Percentiles rank a stretch among this genome's conserved stretches.
phyloP scores from a whole-genome alignment of 352 stramenopile species.

The Phytophthora pseudosyringae region DNA sequence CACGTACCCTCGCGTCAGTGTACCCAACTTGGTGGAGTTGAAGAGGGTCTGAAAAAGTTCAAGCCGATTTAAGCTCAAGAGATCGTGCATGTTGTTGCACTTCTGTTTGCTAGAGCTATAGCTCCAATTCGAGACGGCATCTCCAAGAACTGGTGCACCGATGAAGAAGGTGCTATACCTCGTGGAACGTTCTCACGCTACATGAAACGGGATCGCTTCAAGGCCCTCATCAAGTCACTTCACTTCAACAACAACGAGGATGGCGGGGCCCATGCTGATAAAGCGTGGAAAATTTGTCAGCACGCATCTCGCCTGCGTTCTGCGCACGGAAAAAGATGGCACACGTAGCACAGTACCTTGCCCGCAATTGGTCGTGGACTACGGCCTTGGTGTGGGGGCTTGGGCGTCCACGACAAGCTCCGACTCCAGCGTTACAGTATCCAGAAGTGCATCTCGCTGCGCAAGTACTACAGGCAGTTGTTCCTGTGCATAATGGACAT shows the following conservation, averaged over 20 bases:
- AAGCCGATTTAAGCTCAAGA: slow-evolving; percentile 19
- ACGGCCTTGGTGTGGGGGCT: no score
- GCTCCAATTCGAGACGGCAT: slow-evolving; percentile 10
- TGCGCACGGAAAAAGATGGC: no score
- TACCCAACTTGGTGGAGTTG: slow-evolving; percentile 8
- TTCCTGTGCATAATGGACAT: no score
- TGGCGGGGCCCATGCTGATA: background rate
- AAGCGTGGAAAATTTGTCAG: slow-evolving; percentile 29
- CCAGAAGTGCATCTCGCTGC: no score
- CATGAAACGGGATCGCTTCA: slow-evolving; percentile 23
- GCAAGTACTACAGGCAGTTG: no score
- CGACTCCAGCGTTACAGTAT: no score
- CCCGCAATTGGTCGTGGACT: no score
- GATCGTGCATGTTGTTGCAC: slow-evolving; percentile 14
- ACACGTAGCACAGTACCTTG: no score
- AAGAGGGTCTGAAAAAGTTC: slow-evolving; percentile 9
- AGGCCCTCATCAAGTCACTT: slow-evolving; percentile 22
- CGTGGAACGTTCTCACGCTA: slow-evolving; percentile 23
- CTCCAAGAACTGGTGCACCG: slow-evolving; percentile 10
- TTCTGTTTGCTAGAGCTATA: slow-evolving; percentile 18
- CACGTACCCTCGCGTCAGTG: slow-evolving; percentile 8
- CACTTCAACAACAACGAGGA: slow-evolving; percentile 30
- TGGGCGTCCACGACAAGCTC: no score
- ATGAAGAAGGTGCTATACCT: slow-evolving; percentile 18
- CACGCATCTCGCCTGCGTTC: no score